These are phyloP conservation scores for Nemania serpens DNA, from an alignment of 2,329 filamentous ascomycete species.

Conservation along the genomic window DNA sequence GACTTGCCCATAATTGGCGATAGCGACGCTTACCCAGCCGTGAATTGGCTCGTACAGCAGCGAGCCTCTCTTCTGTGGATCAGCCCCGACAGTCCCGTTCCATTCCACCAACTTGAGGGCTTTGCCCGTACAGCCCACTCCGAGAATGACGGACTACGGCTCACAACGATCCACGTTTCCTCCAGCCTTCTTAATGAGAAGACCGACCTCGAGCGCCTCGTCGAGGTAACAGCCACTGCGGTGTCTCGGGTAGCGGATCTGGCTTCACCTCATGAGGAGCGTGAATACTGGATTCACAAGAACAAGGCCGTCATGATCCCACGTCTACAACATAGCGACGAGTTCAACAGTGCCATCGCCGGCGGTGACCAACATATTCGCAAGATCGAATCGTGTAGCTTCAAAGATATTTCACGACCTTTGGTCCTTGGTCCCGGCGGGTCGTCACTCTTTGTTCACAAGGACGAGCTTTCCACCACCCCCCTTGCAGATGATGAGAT, in stretches of 20 bases:
- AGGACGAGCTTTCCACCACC: too few relatives aligned
- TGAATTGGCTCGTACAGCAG: constrained; percentile 13
- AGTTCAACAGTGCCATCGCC: constrained; percentile 22
- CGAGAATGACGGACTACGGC: constrained; percentile 26
- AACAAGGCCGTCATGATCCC: constrained; percentile 23
- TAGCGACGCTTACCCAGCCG: constrained; percentile 3
- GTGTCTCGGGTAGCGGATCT: not conserved
- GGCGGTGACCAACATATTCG: not conserved
- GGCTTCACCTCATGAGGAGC: constrained; percentile 12
- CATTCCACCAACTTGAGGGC: constrained; percentile 29
- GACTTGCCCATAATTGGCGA: constrained; percentile 19
- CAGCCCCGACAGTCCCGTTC: constrained; percentile 13
- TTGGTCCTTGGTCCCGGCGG: not conserved
- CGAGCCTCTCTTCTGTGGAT: constrained; percentile 26
- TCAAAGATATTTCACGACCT: not conserved
- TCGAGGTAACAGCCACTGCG: not conserved
- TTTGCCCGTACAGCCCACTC: constrained; percentile 31
- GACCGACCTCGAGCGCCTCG: not conserved
- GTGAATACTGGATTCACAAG: constrained; percentile 23
- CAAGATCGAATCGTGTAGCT: constrained; percentile 1
- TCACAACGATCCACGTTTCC: constrained; percentile 26
- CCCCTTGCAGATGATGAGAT: constrained; percentile 10
- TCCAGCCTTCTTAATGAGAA: constrained; percentile 7
- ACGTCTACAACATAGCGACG: constrained; percentile 23
- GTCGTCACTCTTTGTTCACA: too few relatives aligned